Evolutionary conservation across 1,284 basidiomycete genomes (phyloP), one percentile per base, ranked within the genome.

Genomic region (Rhodotorula sp.): DNA sequence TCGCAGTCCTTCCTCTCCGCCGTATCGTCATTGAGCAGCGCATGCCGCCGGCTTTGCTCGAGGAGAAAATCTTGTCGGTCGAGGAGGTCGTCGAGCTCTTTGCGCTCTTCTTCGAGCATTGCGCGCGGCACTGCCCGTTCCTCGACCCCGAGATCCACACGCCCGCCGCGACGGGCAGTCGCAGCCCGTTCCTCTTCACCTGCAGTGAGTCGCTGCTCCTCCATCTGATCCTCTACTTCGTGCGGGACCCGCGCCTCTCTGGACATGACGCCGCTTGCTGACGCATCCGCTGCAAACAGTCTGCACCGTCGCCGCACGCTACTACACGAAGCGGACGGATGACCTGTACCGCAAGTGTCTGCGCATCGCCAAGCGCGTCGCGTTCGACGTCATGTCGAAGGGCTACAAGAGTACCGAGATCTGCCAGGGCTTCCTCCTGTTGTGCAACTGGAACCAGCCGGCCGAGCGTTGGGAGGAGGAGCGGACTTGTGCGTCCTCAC

Each of bases 231-330:
- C 7, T 42, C 34, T 19, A 1, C 7, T 42, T 25, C 1, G 45
- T 13, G 23, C 17, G 17, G 14, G 12, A 45, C 44, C 14, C 8
- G 3, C 13, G 5, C 8, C n/a, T 41, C 27, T 74, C 77, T 42
- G 25, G 17, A 3, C 21, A n/a, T 8, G 21, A 10, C 34, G 34
- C 34, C 34, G 34, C 34, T n/a, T n/a, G 41, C 41, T 42, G 75
- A 79, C n/a, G 71, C 78, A 44, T 44, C n/a, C 46, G 2, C 13
- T 10, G 34, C 34, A 5, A 7, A 2, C 62, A 75, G 74, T 99
- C 73, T 98, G 94, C 80, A 91, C 96, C 4, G 91, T 97, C 66
- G 90, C 97, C 2, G 89, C 92, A 77, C 91, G 93, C 79, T 97
- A 93, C 82, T 96, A 97, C 81, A 85, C 87, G 4, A 85, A 87